A percentile compares a stretch with the other conserved stretches of the same genome.
Conservation (phyloP, 345 rosid species). For the Lagerstroemia speciosa region DNA sequence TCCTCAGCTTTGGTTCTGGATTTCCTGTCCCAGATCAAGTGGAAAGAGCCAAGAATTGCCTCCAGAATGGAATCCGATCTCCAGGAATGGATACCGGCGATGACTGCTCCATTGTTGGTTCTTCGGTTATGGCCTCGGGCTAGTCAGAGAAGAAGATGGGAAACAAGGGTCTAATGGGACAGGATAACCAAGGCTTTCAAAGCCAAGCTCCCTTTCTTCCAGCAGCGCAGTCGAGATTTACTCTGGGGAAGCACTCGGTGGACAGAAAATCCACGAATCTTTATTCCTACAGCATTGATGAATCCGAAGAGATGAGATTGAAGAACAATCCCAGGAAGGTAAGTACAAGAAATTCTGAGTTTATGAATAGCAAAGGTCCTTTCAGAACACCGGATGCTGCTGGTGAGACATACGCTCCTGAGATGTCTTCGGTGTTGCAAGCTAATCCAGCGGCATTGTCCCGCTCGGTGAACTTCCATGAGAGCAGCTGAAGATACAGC, state of each 20-base stretch:
- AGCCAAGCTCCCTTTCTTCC: not conserved
- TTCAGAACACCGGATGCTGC: conserved; percentile 36
- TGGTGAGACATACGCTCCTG: conserved; percentile 12
- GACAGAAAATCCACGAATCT: conserved; percentile 26
- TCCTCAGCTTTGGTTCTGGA: conserved; percentile 50
- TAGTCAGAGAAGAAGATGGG: conserved; percentile 14
- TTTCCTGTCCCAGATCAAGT: conserved; percentile 19
- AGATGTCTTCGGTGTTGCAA: conserved; percentile 35
- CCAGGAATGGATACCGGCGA: conserved; percentile 18
- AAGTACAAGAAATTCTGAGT: not conserved
- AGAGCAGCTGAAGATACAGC: conserved; percentile 25
- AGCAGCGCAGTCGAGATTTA: conserved; percentile 12
- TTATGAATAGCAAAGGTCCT: conserved; percentile 9
- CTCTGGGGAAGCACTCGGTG: conserved; percentile 56
- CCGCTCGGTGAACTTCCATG: conserved; percentile 59
- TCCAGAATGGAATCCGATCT: not conserved
- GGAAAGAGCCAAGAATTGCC: not conserved
- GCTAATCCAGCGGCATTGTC: conserved; percentile 75
- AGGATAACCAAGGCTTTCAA: conserved; percentile 20
- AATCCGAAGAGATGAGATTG: not conserved
- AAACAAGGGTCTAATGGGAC: not conserved
- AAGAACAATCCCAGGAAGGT: too few relatives aligned
- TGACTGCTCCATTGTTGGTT: conserved; percentile 23
- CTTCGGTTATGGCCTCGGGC: conserved; percentile 20
- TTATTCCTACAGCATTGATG: not conserved